These are phyloP conservation scores for Penicillium paxilli DNA, from an alignment of 495 filamentous ascomycete genomes.

Conservation along the genomic window DNA sequence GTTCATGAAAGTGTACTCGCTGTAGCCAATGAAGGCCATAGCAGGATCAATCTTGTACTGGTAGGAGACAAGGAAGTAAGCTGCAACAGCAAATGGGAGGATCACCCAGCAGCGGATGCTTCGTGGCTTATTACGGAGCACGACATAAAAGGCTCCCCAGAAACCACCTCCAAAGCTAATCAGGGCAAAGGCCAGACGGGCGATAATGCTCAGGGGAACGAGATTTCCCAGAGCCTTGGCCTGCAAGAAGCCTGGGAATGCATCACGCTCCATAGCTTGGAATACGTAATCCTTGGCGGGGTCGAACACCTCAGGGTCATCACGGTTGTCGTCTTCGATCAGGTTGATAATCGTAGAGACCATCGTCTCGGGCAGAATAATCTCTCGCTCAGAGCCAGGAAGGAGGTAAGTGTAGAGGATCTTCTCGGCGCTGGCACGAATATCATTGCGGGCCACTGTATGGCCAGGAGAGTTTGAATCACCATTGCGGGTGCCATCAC, in stretches of 20 bases:
- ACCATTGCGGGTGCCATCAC: constrained; percentile 52
- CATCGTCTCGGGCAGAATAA: constrained; percentile 85
- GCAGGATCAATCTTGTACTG: constrained; percentile 94
- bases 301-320: constrained; percentile 97
- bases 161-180: constrained; percentile 86
- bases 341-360: constrained; percentile 74
- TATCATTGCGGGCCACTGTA: constrained; percentile 80
- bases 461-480: constrained; percentile 77
- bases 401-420: constrained; percentile 95
- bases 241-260: constrained; percentile 93
- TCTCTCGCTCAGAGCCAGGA: constrained; percentile 90
- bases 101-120: constrained; percentile 83
- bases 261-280: constrained; percentile 98
- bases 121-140: constrained; percentile 80
- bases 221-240: constrained; percentile 94
- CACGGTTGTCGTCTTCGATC: constrained; percentile 85
- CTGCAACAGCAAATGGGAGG: constrained; percentile 86
- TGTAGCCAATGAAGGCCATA: constrained; percentile 83
- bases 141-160: constrained; percentile 90
- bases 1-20: constrained; percentile 92
- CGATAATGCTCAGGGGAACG: constrained; percentile 80
- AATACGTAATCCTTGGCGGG: constrained; percentile 98
- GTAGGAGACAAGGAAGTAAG: constrained; percentile 85
- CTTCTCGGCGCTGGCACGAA: constrained; percentile 92
- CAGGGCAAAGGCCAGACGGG: constrained; percentile 82